phyloP scores from a whole-genome alignment of 1,139 yeast species.

The Pichia sp. region DNA sequence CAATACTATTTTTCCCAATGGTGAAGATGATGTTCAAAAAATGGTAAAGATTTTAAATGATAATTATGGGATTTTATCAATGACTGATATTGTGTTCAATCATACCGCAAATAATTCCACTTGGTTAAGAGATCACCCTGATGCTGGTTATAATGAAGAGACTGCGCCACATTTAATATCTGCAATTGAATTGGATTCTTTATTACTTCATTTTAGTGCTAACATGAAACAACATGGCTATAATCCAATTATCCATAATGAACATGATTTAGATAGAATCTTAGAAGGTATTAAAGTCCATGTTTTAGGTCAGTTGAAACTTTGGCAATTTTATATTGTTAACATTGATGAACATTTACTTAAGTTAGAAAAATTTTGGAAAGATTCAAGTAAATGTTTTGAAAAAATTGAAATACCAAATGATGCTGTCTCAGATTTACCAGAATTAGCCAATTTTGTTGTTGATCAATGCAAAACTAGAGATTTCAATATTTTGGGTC shows the following conservation, averaged over 20 bases:
- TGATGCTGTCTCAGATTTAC: constrained; percentile 38
- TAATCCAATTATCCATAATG: constrained; percentile 47
- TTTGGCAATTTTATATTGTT: constrained; percentile 88
- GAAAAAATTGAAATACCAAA: constrained; percentile 32
- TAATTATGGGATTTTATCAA: constrained; percentile 58
- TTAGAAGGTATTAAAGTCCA: constrained; percentile 62
- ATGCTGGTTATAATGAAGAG: constrained; percentile 75
- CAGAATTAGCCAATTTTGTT: constrained; percentile 40
- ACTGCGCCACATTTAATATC: constrained; percentile 86
- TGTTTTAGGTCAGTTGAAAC: constrained; percentile 57
- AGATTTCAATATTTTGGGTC: constrained; percentile 37
- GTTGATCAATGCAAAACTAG: constrained; percentile 37
- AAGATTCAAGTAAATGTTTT: constrained; percentile 15
- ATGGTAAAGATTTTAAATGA: constrained; percentile 46
- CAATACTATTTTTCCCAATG: constrained; percentile 49
- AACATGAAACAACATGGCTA: constrained; percentile 48
- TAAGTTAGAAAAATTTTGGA: constrained; percentile 31
- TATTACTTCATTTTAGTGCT: constrained; percentile 58
- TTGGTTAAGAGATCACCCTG: constrained; percentile 85
- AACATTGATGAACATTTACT: constrained; percentile 40
- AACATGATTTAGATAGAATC: constrained; percentile 51
- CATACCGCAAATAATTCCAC: constrained; percentile 88
- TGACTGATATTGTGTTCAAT: constrained; percentile 91
- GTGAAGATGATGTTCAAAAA: constrained; percentile 40
- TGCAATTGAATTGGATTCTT: constrained; percentile 77